Percentiles rank a stretch among this genome's conserved stretches.
Conservation (phyloP, 306 rosid genomes). For the Gastrolobium villosum region DNA sequence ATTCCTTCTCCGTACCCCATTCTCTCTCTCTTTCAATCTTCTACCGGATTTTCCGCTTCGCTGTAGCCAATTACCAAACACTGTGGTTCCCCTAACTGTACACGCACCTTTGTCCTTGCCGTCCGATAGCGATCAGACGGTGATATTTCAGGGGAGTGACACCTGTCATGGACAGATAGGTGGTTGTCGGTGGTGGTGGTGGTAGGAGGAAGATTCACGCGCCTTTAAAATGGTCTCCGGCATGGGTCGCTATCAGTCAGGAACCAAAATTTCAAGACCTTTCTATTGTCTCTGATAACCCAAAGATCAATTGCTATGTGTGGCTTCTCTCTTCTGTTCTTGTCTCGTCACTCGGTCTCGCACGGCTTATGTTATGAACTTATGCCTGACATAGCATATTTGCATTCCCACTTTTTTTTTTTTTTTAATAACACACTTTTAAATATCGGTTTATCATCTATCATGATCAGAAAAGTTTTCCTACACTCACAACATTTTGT, state of each 20-base stretch:
- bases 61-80: conserved; percentile 60
- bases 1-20: conserved; percentile 65
- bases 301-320: conserved; percentile 41
- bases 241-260: conserved; percentile 55
- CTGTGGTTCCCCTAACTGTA: not conserved
- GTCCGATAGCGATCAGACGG: conserved; percentile 29
- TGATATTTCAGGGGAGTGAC: conserved; percentile 13
- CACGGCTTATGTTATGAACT: no score
- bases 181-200: conserved; percentile 50
- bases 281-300: conserved; percentile 26
- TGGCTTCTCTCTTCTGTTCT: no score
- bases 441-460: no score
- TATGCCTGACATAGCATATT: no score
- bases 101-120: conserved; percentile 3
- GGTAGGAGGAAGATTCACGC: conserved; percentile 43
- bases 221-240: conserved; percentile 42
- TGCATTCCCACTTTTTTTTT: no score
- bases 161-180: conserved; percentile 58
- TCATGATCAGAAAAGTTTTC: no score
- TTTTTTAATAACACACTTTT: no score
- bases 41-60: conserved; percentile 77
- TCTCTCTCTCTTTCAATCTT: conserved; percentile 43
- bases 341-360: no score
- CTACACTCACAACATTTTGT: no score
- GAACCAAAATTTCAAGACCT: not conserved